Base-by-base conservation (phyloP, 306 rosid genomes). In the Acacia melanoxylon region DNA sequence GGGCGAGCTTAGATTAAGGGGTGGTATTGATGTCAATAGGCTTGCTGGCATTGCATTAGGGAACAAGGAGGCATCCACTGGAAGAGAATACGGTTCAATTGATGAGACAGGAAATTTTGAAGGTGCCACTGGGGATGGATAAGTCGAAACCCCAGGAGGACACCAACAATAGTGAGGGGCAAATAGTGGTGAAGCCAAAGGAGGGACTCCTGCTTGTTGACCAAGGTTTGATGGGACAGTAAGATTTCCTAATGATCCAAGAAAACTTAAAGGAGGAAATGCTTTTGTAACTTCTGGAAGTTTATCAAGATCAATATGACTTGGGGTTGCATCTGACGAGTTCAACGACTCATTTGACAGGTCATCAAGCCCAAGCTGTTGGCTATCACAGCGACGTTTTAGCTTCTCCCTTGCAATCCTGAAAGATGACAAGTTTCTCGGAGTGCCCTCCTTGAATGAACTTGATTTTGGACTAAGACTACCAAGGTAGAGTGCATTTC, bases 101-200 rank as follows among this genome's bases (percentile, higher is more conserved):
- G 82, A 76, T 41, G 86, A 84, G 51, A 31, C 49, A 4, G 90
- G 85, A 59, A 86, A 74, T 59, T 88, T 89, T 16, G 88, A 82
- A 77, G 85, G 80, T 71, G 84, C 86, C 54, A 81, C 84, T 22
- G 92, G 83, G 82, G 79, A 85, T 70, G 93, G 91, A 79, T 51
- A 76, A 70, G 89, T 72, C 6, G 94, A 82, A 59, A 85, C 77
- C 20, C 91, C 88, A 0, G 98, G 89, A 61, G 99, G 97, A 74
- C 97, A 96, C 97, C 97, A 96, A 78, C 99, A 93, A 85, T 96
- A 93, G 83, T 91, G 87, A 20, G 99, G 99, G 46, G 97, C 84
- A 74, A 95, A 90, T 59, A 92, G 88, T 42, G 99, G 89, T 17
- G 94, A 76, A 56, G 80, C 93, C 46, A 85, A 44, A 25, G 86